Evolutionary conservation across 345 rosid species (phyloP).

Genomic region (Combretum micranthum): DNA sequence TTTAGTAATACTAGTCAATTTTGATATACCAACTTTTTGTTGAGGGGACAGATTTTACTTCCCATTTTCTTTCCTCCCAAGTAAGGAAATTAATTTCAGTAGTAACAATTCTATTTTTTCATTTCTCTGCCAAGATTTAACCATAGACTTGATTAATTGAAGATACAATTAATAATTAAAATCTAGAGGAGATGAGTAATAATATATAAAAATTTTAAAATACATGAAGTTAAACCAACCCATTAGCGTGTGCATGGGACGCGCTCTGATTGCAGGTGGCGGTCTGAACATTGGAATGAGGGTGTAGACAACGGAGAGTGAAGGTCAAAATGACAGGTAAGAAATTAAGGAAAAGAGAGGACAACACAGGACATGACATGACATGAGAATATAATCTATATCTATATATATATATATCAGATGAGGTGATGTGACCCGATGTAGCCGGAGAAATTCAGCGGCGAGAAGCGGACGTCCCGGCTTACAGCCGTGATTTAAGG

Average conservation of each 20-base stretch:
- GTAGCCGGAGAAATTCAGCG: constrained; percentile 25
- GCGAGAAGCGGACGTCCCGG: constrained; percentile 48
- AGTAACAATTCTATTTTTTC: no score
- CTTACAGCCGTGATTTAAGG: constrained; percentile 9
- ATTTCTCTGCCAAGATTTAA: no score
- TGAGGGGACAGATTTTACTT: no score
- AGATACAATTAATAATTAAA: no score
- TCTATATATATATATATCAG: constrained; percentile 4
- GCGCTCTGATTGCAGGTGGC: constrained; percentile 4
- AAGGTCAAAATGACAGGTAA: constrained; percentile 5
- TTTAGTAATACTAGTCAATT: no score
- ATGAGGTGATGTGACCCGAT: constrained; percentile 17
- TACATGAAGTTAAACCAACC: not conserved
- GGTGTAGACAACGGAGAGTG: not conserved
- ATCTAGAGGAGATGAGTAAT: no score
- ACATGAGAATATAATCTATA: no score
- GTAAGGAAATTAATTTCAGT: no score
- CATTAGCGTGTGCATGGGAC: not conserved
- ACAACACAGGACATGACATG: no score
- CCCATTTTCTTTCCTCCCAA: no score
- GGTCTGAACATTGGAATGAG: not conserved
- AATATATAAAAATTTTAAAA: not conserved
- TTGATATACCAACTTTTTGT: no score
- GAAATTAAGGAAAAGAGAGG: not conserved
- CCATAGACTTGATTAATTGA: no score